phyloP scores from a whole-genome alignment of 176 grass and related monocot genomes.

The Carex littledalei region DNA sequence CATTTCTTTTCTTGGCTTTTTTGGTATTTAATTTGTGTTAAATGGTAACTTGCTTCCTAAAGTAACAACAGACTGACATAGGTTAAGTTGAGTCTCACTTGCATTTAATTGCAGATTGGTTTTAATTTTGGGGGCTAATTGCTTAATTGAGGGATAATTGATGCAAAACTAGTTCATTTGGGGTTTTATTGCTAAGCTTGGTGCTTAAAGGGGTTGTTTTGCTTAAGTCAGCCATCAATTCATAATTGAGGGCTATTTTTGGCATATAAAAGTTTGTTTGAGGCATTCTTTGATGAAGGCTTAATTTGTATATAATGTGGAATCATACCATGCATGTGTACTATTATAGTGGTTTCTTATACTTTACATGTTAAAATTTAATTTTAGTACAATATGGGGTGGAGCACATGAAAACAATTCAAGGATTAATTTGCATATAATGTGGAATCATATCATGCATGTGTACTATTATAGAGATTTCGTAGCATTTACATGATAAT shows the following conservation, averaged over 20 bases:
- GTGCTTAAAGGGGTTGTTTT: not conserved
- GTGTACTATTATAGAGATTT: not conserved
- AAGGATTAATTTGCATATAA: not conserved
- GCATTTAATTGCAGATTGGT: not conserved
- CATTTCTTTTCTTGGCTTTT: not conserved
- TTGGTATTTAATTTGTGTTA: not conserved
- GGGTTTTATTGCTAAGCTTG: not conserved
- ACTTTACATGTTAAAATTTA: not conserved
- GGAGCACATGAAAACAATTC: conserved; percentile 48
- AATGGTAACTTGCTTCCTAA: not conserved
- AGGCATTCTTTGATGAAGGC: not conserved
- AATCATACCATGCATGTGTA: not conserved
- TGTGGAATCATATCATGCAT: not conserved
- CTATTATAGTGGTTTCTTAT: not conserved
- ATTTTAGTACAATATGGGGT: conserved; percentile 70
- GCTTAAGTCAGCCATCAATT: conserved; percentile 5
- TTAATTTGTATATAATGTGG: not conserved
- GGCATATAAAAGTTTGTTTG: not conserved
- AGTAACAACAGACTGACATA: not conserved
- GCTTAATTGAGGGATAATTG: not conserved
- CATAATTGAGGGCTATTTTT: not conserved
- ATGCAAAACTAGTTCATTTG: not conserved
- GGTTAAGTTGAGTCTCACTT: not conserved
- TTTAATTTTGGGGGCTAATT: not conserved
- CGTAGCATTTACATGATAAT: not conserved